phyloP scores from a whole-genome alignment of 257 asterid species.

The Ilex asprella region DNA sequence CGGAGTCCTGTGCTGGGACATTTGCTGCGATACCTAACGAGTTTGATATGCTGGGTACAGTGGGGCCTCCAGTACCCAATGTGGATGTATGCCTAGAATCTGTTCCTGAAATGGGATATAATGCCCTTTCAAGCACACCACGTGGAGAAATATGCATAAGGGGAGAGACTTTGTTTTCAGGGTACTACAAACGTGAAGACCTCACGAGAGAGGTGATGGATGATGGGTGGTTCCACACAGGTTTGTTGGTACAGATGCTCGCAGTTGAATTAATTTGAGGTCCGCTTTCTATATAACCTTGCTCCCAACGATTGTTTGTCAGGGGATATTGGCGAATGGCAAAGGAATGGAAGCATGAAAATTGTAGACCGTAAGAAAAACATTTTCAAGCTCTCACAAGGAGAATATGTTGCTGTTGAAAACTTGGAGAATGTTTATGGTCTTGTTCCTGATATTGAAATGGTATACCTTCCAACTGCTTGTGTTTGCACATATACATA shows the following conservation, averaged over 20 bases:
- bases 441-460: slow-evolving; percentile 46
- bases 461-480: slow-evolving; percentile 38
- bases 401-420: slow-evolving; percentile 99
- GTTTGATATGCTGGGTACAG: slow-evolving; percentile 79
- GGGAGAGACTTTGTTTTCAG: slow-evolving; percentile 78
- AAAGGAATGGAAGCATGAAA: slow-evolving; percentile 80
- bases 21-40: slow-evolving; percentile 76
- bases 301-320: slow-evolving; percentile 14
- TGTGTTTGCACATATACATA: not conserved
- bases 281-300: slow-evolving; percentile 2
- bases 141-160: slow-evolving; percentile 90
- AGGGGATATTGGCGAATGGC: slow-evolving; percentile 99
- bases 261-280: not conserved
- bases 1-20: slow-evolving; percentile 96
- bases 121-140: slow-evolving; percentile 73
- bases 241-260: slow-evolving; percentile 23
- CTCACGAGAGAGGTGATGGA: slow-evolving; percentile 78
- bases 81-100: slow-evolving; percentile 93
- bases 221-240: slow-evolving; percentile 99
- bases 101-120: slow-evolving; percentile 95
- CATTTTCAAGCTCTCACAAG: slow-evolving; percentile 95
- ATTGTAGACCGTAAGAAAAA: slow-evolving; percentile 93
- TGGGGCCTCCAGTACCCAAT: slow-evolving; percentile 95
- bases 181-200: slow-evolving; percentile 88
- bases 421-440: slow-evolving; percentile 84